Evolutionary conservation across 305 asterid genomes (phyloP).

Genomic region (Ilex paraguariensis): DNA sequence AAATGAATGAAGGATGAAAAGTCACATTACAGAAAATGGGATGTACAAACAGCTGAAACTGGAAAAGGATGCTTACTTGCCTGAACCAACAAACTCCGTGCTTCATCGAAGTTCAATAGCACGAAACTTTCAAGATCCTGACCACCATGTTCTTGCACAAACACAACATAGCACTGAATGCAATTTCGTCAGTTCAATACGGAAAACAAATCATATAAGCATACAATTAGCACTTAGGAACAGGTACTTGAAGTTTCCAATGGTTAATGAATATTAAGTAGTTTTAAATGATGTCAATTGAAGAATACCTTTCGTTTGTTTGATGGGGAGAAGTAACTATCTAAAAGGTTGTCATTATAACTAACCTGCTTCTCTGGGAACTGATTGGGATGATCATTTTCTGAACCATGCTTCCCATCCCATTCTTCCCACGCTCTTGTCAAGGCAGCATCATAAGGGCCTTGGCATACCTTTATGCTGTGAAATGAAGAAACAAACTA

Average conservation of each 20-base stretch:
- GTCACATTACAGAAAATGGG: slow-evolving; percentile 15
- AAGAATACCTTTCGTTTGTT: slow-evolving; percentile 1
- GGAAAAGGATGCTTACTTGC: slow-evolving; percentile 24
- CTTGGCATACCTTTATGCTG: slow-evolving; percentile 88
- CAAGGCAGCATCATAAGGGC: slow-evolving; percentile 68
- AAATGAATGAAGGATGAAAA: slow-evolving; percentile 14
- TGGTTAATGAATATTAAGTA: too few species aligned
- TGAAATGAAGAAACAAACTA: slow-evolving; percentile 22
- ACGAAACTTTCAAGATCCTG: slow-evolving; percentile 84
- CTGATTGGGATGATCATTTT: slow-evolving; percentile 82
- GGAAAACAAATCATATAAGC: slow-evolving; percentile 1
- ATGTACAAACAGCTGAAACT: slow-evolving; percentile 7
- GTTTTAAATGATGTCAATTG: too few species aligned
- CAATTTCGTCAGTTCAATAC: slow-evolving; percentile 18
- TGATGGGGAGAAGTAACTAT: slow-evolving; percentile 10
- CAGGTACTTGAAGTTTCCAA: too few species aligned
- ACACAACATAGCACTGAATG: slow-evolving; percentile 69
- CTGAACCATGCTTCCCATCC: slow-evolving; percentile 73
- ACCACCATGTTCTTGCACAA: slow-evolving; percentile 95
- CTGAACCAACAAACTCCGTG: slow-evolving; percentile 80
- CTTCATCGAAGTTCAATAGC: slow-evolving; percentile 78
- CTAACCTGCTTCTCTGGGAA: slow-evolving; percentile 79
- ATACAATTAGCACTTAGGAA: neutral
- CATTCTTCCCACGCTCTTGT: slow-evolving; percentile 92
- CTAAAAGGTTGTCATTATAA: slow-evolving; percentile 9